Base-by-base conservation (phyloP, 208 protist species). In the Trypanosoma cruzi region DNA sequence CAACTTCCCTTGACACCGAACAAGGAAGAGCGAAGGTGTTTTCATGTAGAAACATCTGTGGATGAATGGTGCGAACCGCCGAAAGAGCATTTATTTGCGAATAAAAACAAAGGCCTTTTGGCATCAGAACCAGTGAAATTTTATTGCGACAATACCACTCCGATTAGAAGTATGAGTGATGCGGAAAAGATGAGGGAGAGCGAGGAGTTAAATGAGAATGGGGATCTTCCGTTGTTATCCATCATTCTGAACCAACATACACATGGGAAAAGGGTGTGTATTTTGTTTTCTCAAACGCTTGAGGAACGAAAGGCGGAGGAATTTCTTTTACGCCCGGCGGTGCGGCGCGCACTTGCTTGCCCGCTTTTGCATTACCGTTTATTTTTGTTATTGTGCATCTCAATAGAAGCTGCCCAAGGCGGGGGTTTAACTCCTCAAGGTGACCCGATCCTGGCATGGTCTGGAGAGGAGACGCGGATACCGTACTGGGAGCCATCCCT, bases 401-500 rank as follows among this genome's bases (percentile, higher is more conserved):
- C 40, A 34, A n/a, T 52, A 40, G 59, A 64, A 50, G 11, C 4
- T 20, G 36, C 31, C 22, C 36, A 32, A 36, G 22, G 49, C 44
- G 16, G 28, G 31, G 37, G 6, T 56, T 13, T 57, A 20, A 22
- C 46, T 57, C 22, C 24, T 40, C 18, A 24, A 26, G 18, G 18
- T 40, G 22, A 44, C n/a, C 14, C 42, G 10, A 36, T 31, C 32
- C 4, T 50, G 24, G 13, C 13, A 5, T 18, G 26, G 14, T 46
- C 31, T 0, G 57, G 22, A 31, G n/a, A 6, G 31, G 44, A 32
- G 13, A 20, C 24, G 28, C 20, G 18, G 2, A 58, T 67, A 31
- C 48, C 62, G 1, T 44, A 31, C 37, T 67, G 62, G 62, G 62
- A 67, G 31, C n/a, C 62, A 29, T 67, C 46, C n/a, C 48, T 67